Evolutionary conservation across 164 flowering plant genomes (phyloP), one percentile per base, ranked within the genome.

Genomic region (Akebia trifoliata): DNA sequence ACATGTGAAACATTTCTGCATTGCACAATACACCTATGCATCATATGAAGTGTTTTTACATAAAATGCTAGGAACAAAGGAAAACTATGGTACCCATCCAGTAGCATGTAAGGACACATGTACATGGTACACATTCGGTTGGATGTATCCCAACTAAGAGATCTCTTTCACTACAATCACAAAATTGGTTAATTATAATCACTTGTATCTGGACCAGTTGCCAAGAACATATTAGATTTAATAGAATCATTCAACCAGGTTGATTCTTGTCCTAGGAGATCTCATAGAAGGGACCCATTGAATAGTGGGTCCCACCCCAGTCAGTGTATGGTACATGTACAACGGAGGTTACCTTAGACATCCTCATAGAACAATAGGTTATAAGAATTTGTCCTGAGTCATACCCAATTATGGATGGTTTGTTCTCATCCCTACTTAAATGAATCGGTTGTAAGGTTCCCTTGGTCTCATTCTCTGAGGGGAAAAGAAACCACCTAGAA

Each of bases 401-500:
- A 54, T 80, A 90, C 94, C 99, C 97, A 44, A 93, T 65, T 3
- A 77, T 50, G 59, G 70, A 81, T 14, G 87, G 78, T 28, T 66
- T 71, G 54, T 68, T 70, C 67, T 80, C 92, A 60, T 87, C 90
- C 54, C 74, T 74, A 45, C 75, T 76, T 36, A 89, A 73, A 57
- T 67, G 71, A 57, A 90, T 83, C 24, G 88, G 76, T 45, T 77
- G 67, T 17, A 64, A 59, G 40, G 59, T 53, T 26, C 69, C 62
- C 29, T 54, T 34, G n/a, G 49, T 44, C 34, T 72, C 68, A 37
- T 71, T 51, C 63, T 80, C 85, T 25, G 18, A 28, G 11, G 99
- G 99, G 37, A 85, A 67, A 22, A 93, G 82, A 65, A 75, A 76
- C 97, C 99, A 93, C 73, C 99, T 93, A 60, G 43, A 73, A 60